Evolutionary conservation across 1,139 yeast species (phyloP), one percentile per base, ranked within the genome.

Genomic region (Fermentozyma sake): DNA sequence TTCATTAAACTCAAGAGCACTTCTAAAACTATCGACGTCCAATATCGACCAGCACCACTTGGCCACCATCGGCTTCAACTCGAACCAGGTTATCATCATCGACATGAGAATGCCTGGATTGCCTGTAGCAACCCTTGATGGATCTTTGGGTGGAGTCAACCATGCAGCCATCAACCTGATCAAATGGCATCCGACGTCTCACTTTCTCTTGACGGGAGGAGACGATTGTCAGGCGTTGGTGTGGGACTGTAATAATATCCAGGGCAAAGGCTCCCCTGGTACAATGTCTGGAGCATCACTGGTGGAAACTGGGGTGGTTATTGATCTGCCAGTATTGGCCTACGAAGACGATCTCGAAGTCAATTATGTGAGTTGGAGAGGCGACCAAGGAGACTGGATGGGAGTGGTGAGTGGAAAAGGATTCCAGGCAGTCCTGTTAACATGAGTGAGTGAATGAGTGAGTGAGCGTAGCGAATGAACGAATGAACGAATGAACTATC

Each of bases 201-300:
- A 82, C 38, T 57, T 70, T 24, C 56, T 91, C 18, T 65, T 86
- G 11, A 73, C 89, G 1, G 94, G 93, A 12, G 80, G 84, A 14
- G 97, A 91, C 50, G 97, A 89, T 55, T 84, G 96, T 52, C 96
- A 87, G 53, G 84, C 85, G 1, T 59, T 89, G 20, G 63, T 84
- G 10, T 87, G 96, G 93, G 96, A 91, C 52, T 63, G 86, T 34
- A 62, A 57, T 32, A 49, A 47, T 22, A 26, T 58, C 18, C 33
- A 28, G 16, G 26, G 13, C 20, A 11, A 15, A 13, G 20, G 13
- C 12, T 8, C n/a, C 7, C 24, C 25, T 2, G 12, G 10, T 7
- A 16, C 18, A 5, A 14, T 22, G 6, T 14, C 33, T 9, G 29
- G 28, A 18, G 12, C 23, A 7, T 11, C 27, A 9, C 19, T 29